Conservation (phyloP, 2,329 filamentous ascomycete species). For the Sporothrix inflata region DNA sequence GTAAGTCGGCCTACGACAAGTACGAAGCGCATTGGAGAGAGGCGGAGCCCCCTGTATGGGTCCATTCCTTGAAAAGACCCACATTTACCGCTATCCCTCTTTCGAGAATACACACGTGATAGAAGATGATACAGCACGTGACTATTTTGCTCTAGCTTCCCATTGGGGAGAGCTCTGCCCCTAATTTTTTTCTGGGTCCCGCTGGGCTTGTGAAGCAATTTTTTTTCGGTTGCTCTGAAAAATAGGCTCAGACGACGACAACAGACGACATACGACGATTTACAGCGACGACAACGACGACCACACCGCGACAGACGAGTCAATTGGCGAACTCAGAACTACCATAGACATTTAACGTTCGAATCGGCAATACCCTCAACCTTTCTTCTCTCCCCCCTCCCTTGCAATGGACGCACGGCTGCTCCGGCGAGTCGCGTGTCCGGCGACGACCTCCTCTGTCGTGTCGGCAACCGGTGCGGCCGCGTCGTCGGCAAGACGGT, state of each 20-base stretch:
- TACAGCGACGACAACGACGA: neutral
- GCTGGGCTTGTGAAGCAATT: constrained; percentile 6
- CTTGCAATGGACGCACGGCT: constrained; percentile 29
- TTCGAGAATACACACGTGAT: neutral
- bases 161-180: neutral
- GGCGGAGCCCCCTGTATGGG: neutral
- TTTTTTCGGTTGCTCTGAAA: constrained; percentile 15
- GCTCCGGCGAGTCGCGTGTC: constrained; percentile 30
- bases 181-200: neutral
- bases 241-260: constrained; percentile 11
- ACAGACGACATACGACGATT: neutral
- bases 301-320: neutral
- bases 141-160: neutral
- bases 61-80: neutral
- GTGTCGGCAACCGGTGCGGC: constrained; percentile 4
- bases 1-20: neutral
- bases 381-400: neutral
- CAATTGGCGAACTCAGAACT: neutral
- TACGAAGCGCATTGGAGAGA: neutral
- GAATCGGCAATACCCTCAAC: neutral
- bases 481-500: neutral
- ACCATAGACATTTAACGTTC: too few species aligned
- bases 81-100: neutral
- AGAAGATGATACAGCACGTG: neutral
- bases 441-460: constrained; percentile 6